phyloP scores from a whole-genome alignment of 139 green algal species.

The Nannochloris sp. region DNA sequence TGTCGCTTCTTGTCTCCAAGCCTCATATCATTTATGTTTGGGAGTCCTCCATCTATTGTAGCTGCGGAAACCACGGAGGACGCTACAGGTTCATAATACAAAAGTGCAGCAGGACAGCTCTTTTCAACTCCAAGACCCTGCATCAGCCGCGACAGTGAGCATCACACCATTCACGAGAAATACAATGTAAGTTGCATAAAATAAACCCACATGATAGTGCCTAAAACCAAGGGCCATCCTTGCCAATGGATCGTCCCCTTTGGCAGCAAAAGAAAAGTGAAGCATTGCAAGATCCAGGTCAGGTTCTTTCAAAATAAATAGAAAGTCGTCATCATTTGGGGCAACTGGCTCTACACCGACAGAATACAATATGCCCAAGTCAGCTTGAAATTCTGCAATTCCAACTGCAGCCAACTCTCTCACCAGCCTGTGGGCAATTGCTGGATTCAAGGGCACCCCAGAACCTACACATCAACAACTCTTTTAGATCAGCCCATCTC shows the following conservation, averaged over 20 bases:
- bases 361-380: slow-evolving; percentile 47
- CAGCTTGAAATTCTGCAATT: slow-evolving; percentile 57
- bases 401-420: slow-evolving; percentile 47
- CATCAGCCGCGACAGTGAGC: slow-evolving; percentile 31
- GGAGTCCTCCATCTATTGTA: slow-evolving; percentile 13
- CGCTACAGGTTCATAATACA: slow-evolving; percentile 81
- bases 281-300: slow-evolving; percentile 50
- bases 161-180: not conserved
- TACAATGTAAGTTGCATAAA: too few relatives aligned
- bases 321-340: slow-evolving; percentile 5
- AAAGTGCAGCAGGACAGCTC: slow-evolving; percentile 55
- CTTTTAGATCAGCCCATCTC: not conserved
- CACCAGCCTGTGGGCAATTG: slow-evolving; percentile 56
- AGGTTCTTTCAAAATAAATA: slow-evolving; percentile 19
- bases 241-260: slow-evolving; percentile 48
- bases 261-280: slow-evolving; percentile 74
- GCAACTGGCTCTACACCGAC: slow-evolving; percentile 46
- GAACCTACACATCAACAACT: slow-evolving; percentile 20
- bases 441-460: slow-evolving; percentile 38
- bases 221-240: slow-evolving; percentile 74
- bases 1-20: not conserved
- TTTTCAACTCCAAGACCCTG: slow-evolving; percentile 69
- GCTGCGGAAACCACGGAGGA: slow-evolving; percentile 36
- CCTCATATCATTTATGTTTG: slow-evolving; percentile 3
- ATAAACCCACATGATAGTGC: slow-evolving; percentile 14